phyloP scores from a whole-genome alignment of 2,329 filamentous ascomycete genomes.

The Paracoccidioides brasiliensis region DNA sequence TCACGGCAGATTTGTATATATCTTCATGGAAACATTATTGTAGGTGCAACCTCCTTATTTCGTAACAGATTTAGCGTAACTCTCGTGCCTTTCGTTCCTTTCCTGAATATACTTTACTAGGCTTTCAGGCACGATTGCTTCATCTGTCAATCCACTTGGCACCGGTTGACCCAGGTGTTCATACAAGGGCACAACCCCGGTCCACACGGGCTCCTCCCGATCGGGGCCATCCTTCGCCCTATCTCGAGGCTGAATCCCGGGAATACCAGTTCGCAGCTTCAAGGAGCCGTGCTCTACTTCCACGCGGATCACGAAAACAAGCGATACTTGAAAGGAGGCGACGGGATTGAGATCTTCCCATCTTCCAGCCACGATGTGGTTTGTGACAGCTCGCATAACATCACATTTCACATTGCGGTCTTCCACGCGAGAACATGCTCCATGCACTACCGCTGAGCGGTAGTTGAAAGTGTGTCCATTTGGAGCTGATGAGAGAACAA shows the following conservation, averaged over 20 bases:
- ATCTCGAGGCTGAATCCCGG: slow-evolving; percentile 43
- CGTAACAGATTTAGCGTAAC: neutral
- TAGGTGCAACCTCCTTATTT: neutral
- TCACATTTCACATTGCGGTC: slow-evolving; percentile 57
- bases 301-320: slow-evolving; percentile 58
- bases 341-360: slow-evolving; percentile 60
- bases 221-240: slow-evolving; percentile 38
- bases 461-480: slow-evolving; percentile 78
- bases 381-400: slow-evolving; percentile 65
- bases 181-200: slow-evolving; percentile 51
- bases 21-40: too few species aligned
- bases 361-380: slow-evolving; percentile 53
- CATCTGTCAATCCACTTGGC: slow-evolving; percentile 44
- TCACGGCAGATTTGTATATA: too few species aligned
- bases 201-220: slow-evolving; percentile 41
- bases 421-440: slow-evolving; percentile 53
- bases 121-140: slow-evolving; percentile 42
- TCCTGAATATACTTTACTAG: neutral
- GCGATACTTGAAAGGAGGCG: slow-evolving; percentile 57
- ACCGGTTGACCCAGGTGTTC: slow-evolving; percentile 50
- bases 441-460: slow-evolving; percentile 64
- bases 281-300: slow-evolving; percentile 56
- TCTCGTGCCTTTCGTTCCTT: neutral
- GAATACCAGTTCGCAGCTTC: slow-evolving; percentile 51
- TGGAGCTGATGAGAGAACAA: slow-evolving; percentile 65